phyloP scores from a whole-genome alignment of 768 basidiomycete species.

The Paxillus ammoniavirescens region DNA sequence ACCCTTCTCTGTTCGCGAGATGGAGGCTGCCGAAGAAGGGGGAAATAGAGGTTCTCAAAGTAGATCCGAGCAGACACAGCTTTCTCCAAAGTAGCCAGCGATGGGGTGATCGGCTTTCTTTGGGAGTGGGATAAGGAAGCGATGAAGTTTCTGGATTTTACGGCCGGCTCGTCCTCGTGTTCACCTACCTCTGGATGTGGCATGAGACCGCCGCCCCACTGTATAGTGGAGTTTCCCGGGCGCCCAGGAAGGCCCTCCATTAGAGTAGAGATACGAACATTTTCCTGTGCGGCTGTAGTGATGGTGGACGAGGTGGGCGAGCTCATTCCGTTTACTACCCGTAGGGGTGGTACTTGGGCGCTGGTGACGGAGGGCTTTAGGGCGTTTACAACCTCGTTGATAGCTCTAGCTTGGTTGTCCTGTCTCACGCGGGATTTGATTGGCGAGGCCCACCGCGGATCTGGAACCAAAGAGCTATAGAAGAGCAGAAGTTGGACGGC shows the following conservation, averaged over 20 bases:
- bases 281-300: constrained; percentile 75
- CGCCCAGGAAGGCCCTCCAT: constrained; percentile 49
- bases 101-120: constrained; percentile 71
- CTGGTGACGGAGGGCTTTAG: constrained; percentile 55
- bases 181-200: constrained; percentile 68
- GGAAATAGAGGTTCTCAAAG: constrained; percentile 91
- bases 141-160: constrained; percentile 21
- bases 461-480: constrained; percentile 40
- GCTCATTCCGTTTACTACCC: constrained; percentile 79
- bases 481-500: constrained; percentile 15
- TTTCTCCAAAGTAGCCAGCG: constrained; percentile 88
- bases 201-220: constrained; percentile 58
- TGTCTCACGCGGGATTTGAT: constrained; percentile 78
- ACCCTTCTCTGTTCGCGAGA: constrained; percentile 82
- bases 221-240: constrained; percentile 59
- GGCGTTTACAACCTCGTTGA: constrained; percentile 76
- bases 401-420: constrained; percentile 63
- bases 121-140: constrained; percentile 37
- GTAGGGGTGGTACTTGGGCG: constrained; percentile 51
- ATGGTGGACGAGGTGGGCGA: constrained; percentile 67
- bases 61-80: constrained; percentile 90
- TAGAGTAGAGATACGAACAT: constrained; percentile 46
- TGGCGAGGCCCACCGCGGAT: constrained; percentile 85
- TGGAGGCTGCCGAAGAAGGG: constrained; percentile 78
- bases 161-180: constrained; percentile 44